phyloP scores from a whole-genome alignment of 306 rosid species.

The Begonia masoniana region DNA sequence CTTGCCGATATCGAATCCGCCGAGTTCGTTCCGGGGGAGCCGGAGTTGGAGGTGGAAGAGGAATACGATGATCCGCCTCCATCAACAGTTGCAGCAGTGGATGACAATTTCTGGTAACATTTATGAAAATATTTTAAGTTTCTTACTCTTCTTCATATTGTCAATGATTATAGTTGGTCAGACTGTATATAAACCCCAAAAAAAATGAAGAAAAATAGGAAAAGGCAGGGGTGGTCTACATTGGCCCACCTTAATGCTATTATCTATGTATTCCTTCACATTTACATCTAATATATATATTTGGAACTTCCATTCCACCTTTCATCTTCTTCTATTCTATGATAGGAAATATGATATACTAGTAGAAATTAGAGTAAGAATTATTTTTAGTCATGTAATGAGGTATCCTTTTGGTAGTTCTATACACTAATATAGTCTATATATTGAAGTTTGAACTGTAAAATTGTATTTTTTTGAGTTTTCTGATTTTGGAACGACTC shows the following conservation, averaged over 20 bases:
- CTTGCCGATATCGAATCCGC: slow-evolving; percentile 62
- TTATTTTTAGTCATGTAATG: too few species aligned
- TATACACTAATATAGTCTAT: too few species aligned
- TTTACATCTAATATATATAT: slow-evolving; percentile 1
- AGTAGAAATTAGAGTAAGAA: too few species aligned
- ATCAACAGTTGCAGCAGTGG: slow-evolving; percentile 24
- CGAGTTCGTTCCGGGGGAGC: slow-evolving; percentile 60
- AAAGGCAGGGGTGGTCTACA: slow-evolving; percentile 33
- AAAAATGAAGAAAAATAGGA: slow-evolving; percentile 9
- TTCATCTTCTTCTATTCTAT: too few species aligned
- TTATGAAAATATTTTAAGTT: slow-evolving; percentile 42
- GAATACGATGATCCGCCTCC: slow-evolving; percentile 36
- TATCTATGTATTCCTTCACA: slow-evolving; percentile 20
- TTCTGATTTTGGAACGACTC: too few species aligned
- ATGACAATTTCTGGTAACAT: slow-evolving; percentile 69
- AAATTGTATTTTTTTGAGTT: too few species aligned
- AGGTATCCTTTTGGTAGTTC: too few species aligned
- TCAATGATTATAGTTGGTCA: slow-evolving; percentile 36
- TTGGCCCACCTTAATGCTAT: slow-evolving; percentile 34
- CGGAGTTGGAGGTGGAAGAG: slow-evolving; percentile 67
- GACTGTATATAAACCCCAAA: slow-evolving; percentile 19
- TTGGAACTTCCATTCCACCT: background rate
- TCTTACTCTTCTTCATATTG: slow-evolving; percentile 44
- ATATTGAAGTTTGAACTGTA: too few species aligned
- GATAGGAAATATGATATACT: too few species aligned